Base-by-base conservation (phyloP, 2,329 filamentous ascomycete species). In the Paraconiothyrium sp. region DNA sequence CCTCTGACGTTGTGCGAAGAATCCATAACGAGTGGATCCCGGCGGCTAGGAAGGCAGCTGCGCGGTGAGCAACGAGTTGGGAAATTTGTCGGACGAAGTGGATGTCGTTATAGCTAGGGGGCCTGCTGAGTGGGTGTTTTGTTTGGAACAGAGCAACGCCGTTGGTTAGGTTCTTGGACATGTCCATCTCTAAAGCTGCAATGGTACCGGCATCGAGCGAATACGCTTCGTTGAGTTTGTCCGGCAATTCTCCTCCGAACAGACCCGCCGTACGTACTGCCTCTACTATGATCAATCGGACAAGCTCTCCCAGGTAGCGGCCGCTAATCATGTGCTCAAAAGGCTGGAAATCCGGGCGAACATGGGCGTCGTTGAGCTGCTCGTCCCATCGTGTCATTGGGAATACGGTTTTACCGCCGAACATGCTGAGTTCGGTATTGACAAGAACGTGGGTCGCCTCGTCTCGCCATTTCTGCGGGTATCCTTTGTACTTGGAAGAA, bases 381-480 rank as follows among this genome's bases (percentile, higher is more conserved):
- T 89, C 85, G 65, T 90, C 88, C 87, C 87, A 90, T 14, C 84
- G 80, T 6, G 87, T 88, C 66, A 82, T 83, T 1, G 86, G 85
- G 41, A 89, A 80, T 32, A 88, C 81, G 24, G 83, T 79, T 60
- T 86, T 84, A 51, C 85, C 54, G 43, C 54, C 88, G 65, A 89
- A 89, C 87, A 90, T 89, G 79, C 87, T 89, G 67, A 89, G 79
- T 71, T 90, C 88, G 8, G 85, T 89, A 72, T 90, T 90, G 68
- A 89, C 83, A 56, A 90, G 84, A 35, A 90, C 88, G 61, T 87
- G 83, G 34, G 84, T 81, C n/a, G 87, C 86, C 44, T 83, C 79
- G 32, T 83, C 80, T 60, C 85, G 82, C 86, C 86, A 88, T 43
- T 80, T 81, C 16, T 82, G 77, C 1, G 86, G 83, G 54, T 88